phyloP scores from a whole-genome alignment of 257 asterid species.

The Solanum lignicaule region DNA sequence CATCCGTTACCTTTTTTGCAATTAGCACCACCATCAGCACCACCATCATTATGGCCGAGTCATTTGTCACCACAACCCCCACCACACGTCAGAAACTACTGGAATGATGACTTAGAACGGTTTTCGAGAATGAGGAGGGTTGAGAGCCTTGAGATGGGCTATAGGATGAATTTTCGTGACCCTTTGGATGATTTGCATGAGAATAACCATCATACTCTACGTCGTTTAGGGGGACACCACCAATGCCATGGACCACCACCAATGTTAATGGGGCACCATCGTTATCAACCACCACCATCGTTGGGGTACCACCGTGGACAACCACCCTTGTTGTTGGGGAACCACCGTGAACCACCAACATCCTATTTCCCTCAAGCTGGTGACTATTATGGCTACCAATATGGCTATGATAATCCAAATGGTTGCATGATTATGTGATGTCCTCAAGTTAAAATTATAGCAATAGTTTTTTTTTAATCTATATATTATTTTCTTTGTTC shows the following conservation, averaged over 20 bases:
- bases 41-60: background rate
- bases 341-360: background rate
- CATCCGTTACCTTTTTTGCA: background rate
- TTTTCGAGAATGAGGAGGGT: background rate
- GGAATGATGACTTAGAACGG: background rate
- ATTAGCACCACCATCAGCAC: background rate
- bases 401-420: background rate
- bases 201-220: background rate
- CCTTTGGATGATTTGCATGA: background rate
- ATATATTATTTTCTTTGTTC: background rate
- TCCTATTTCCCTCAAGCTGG: background rate
- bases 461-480: background rate
- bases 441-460: background rate
- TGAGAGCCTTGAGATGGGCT: background rate
- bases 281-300: background rate
- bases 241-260: background rate
- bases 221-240: background rate
- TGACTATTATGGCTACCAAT: background rate
- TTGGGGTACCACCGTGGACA: background rate
- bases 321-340: background rate
- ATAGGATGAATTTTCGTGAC: background rate
- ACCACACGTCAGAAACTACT: background rate
- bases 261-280: background rate
- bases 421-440: background rate
- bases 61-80: background rate